phyloP scores from a whole-genome alignment of 768 basidiomycete genomes.

The Leucogyrophana mollusca region DNA sequence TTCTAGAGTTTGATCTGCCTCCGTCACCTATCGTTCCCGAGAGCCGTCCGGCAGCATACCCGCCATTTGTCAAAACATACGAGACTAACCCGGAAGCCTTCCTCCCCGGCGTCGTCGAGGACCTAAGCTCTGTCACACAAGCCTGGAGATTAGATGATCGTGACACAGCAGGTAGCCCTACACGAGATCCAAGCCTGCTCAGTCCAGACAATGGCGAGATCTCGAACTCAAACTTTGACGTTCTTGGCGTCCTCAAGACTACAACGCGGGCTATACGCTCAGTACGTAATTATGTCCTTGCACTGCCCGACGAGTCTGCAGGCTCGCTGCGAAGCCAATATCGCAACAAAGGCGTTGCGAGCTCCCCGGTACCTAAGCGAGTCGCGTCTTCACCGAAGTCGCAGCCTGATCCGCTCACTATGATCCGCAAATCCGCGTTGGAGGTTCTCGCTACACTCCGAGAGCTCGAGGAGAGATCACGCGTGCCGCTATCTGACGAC shows the following conservation, averaged over 20 bases:
- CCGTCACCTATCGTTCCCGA: constrained; percentile 64
- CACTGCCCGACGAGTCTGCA: constrained; percentile 74
- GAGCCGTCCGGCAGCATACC: constrained; percentile 40
- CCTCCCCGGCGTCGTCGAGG: constrained; percentile 75
- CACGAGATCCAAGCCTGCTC: constrained; percentile 17
- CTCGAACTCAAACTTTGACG: constrained; percentile 39
- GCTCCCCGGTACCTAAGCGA: constrained; percentile 32
- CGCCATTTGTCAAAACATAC: constrained; percentile 60
- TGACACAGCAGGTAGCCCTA: constrained; percentile 6
- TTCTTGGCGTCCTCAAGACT: constrained; percentile 70
- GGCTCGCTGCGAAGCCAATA: constrained; percentile 56
- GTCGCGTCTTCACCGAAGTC: constrained; percentile 30
- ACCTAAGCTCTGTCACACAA: constrained; percentile 59
- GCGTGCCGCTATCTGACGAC: constrained; percentile 76
- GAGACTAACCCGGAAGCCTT: constrained; percentile 78
- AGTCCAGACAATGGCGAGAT: constrained; percentile 14
- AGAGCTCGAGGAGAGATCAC: constrained; percentile 73
- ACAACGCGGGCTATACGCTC: constrained; percentile 82
- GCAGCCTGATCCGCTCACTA: constrained; percentile 57
- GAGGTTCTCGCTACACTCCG: constrained; percentile 82
- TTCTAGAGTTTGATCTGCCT: constrained; percentile 60
- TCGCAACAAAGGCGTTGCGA: constrained; percentile 46
- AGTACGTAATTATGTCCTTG: constrained; percentile 80
- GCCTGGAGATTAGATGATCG: constrained; percentile 54
- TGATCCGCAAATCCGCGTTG: constrained; percentile 75